phyloP scores from a whole-genome alignment of 2,329 filamentous ascomycete genomes.

The Xylariaceae sp. region DNA sequence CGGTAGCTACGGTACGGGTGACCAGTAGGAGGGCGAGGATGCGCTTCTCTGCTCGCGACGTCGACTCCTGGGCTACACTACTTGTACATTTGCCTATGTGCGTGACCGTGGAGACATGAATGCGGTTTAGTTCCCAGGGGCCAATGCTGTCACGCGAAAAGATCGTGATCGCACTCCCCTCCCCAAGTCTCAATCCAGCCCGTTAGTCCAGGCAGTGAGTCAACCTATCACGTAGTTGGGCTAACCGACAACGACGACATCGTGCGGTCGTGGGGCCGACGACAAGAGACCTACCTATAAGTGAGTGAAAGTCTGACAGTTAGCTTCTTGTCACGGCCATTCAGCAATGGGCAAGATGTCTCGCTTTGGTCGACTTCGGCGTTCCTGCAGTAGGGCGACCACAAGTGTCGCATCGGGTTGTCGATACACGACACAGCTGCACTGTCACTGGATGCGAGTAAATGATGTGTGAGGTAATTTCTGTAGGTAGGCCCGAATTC shows the following conservation, averaged over 20 bases:
- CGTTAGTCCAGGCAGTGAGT: too few species aligned
- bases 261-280: neutral
- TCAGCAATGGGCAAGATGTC: slow-evolving; percentile 7
- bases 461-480: too few species aligned
- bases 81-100: too few species aligned
- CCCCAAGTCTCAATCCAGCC: slow-evolving; percentile 7
- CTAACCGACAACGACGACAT: slow-evolving; percentile 9
- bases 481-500: neutral
- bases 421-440: neutral
- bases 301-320: slow-evolving; percentile 6
- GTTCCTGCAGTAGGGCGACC: slow-evolving; percentile 31
- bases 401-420: slow-evolving; percentile 18
- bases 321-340: neutral
- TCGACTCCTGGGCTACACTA: too few species aligned
- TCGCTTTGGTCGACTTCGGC: slow-evolving; percentile 18
- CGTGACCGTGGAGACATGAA: too few species aligned
- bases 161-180: slow-evolving; percentile 9
- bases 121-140: too few species aligned
- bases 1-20: neutral
- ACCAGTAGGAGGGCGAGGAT: slow-evolving; percentile 1
- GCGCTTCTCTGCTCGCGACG: neutral
- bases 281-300: neutral
- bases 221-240: slow-evolving; percentile 13
- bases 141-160: neutral
- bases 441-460: neutral